These are phyloP conservation scores for Lanmaoa pseudosensibilis DNA, from an alignment of 768 basidiomycete species.

Conservation along the genomic window DNA sequence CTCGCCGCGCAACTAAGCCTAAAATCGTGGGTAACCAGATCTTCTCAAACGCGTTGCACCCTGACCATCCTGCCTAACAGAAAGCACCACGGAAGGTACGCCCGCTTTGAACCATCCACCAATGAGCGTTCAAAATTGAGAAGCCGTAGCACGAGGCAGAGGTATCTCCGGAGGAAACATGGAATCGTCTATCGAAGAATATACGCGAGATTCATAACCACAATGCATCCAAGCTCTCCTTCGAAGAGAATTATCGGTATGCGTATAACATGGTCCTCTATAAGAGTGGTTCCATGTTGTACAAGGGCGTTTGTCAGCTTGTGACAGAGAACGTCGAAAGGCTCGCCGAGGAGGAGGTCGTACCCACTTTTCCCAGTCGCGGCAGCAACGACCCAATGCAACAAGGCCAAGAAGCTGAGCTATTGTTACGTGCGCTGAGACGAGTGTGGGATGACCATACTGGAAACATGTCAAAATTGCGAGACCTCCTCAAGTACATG, in stretches of 20 bases:
- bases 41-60: conserved; percentile 17
- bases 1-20: conserved; percentile 36
- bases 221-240: conserved; percentile 84
- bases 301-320: conserved; percentile 78
- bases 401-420: conserved; percentile 79
- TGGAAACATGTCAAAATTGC: conserved; percentile 82
- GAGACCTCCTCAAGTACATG: conserved; percentile 95
- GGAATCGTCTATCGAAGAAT: conserved; percentile 77
- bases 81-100: conserved; percentile 50
- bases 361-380: conserved; percentile 81
- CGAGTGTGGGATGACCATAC: conserved; percentile 94
- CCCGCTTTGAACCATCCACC: background rate
- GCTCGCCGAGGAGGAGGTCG: conserved; percentile 72
- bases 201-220: conserved; percentile 95
- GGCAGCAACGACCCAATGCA: conserved; percentile 66
- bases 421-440: conserved; percentile 77
- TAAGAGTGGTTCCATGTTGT: conserved; percentile 81
- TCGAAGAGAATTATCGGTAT: conserved; percentile 92
- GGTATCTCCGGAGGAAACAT: conserved; percentile 80
- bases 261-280: conserved; percentile 93
- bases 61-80: conserved; percentile 30
- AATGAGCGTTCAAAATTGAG: background rate
- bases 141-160: conserved; percentile 63
- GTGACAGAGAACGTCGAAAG: conserved; percentile 80
- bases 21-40: conserved; percentile 42